These are phyloP conservation scores for Withania somnifera DNA, from an alignment of 305 asterid species.

Conservation along the genomic window DNA sequence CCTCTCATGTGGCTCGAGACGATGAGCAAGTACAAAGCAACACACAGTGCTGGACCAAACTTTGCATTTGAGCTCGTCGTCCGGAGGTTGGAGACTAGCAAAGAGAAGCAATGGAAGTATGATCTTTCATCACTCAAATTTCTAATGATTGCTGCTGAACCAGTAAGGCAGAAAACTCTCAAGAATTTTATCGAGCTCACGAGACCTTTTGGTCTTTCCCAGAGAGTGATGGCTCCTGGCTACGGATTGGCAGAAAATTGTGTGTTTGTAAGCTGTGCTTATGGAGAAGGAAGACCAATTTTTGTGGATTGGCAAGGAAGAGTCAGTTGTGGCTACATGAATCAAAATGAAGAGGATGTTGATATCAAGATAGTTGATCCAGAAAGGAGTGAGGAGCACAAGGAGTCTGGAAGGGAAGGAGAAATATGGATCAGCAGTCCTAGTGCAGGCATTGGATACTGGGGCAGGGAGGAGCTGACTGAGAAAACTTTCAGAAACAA, in stretches of 20 bases:
- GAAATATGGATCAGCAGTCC: conserved; percentile 82
- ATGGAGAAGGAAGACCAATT: conserved; percentile 57
- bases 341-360: conserved; percentile 29
- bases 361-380: conserved; percentile 55
- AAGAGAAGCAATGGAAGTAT: conserved; percentile 25
- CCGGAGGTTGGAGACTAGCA: conserved; percentile 49
- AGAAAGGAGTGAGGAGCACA: conserved; percentile 36
- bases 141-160: conserved; percentile 82
- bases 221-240: conserved; percentile 67
- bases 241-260: conserved; percentile 88
- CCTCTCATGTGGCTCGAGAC: conserved; percentile 67
- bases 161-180: conserved; percentile 61
- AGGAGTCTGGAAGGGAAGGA: conserved; percentile 48
- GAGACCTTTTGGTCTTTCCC: conserved; percentile 53
- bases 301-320: conserved; percentile 79
- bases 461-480: conserved; percentile 53
- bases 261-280: conserved; percentile 66
- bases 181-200: conserved; percentile 54
- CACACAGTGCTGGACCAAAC: conserved; percentile 88
- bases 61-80: conserved; percentile 59
- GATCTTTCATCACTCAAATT: conserved; percentile 62
- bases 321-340: conserved; percentile 56
- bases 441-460: conserved; percentile 75
- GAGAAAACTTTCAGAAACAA: conserved; percentile 37
- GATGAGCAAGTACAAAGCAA: conserved; percentile 47